Percentiles rank a stretch among this genome's conserved stretches.
Evolutionary conservation across 345 rosid species (phyloP).

Genomic region (Eucalyptus microcorys): DNA sequence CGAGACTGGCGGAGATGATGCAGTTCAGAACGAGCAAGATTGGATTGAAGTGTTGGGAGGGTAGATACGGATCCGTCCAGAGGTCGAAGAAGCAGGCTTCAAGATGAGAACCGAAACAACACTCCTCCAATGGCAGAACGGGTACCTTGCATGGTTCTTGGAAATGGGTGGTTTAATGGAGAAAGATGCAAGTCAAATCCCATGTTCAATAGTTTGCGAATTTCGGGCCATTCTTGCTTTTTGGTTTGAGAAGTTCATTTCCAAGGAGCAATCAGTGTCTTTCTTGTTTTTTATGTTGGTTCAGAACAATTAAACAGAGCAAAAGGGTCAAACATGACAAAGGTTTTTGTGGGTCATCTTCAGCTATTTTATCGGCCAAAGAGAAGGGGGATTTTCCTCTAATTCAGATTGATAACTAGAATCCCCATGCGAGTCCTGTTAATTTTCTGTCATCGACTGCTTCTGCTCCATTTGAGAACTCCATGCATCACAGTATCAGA

Average conservation of each 20-base stretch:
- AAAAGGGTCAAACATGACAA: not conserved
- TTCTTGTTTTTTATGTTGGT: not conserved
- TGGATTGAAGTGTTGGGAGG: not conserved
- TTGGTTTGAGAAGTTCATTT: not conserved
- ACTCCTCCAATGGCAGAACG: not conserved
- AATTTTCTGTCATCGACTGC: not conserved
- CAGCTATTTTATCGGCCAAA: not conserved
- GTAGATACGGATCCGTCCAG: not conserved
- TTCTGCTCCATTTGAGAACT: not conserved
- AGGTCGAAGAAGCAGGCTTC: not conserved
- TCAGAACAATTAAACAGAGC: not conserved
- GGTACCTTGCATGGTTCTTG: not conserved
- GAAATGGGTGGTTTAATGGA: not conserved
- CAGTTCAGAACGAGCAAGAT: not conserved
- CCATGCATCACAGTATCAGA: not conserved
- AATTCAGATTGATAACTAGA: not conserved
- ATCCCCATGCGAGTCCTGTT: not conserved
- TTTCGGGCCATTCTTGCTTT: not conserved
- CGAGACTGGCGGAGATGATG: not conserved
- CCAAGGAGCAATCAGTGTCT: not conserved
- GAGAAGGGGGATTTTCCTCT: not conserved
- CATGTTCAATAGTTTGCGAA: not conserved
- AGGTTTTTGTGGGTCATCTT: not conserved
- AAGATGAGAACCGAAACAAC: not conserved
- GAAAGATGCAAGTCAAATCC: not conserved